Evolutionary conservation across 208 protist species (phyloP), one percentile per base, ranked within the genome.

Genomic region (Leishmania amazonensis): DNA sequence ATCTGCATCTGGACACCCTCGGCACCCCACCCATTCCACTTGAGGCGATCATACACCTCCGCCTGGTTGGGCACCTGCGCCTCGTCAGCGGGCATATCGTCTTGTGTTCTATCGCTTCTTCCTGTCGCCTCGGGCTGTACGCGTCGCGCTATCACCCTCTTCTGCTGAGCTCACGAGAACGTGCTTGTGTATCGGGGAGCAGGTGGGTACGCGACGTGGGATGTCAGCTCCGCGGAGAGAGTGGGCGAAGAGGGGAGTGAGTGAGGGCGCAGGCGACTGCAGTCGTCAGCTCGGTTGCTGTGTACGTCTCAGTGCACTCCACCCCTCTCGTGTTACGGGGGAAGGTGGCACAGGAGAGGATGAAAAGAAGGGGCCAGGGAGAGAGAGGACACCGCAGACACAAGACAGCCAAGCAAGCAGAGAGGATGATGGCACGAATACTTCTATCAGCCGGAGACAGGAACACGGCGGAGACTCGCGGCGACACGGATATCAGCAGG

Each of bases 1-100:
- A 97, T 86, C 83, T 76, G 86, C 87, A 98, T 94, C 65, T 85
- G 76, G 11, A 90, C 70, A 17, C 87, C 86, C 31, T 85, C 40
- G 42, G 88, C 77, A 31, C 96, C 96, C 96, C 96, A 98, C 9
- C 95, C 96, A 81, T 98, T 96, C 96, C 96, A 98, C 84, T 97
- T 98, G 74, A 98, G 89, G 67, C 62, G 78, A 67, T 98, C 87
- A 74, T 95, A 98, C 72, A 89, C 87, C 81, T 98, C 93, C 17
- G 28, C 72, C 13, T 53, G 79, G 31, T 68, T 79, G 38, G 81
- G 64, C 60, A 65, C 53, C 53, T 81, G 75, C 51, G 54, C 40
- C 71, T 83, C 81, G 31, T 67, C 78, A 53, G 79, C 54, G 19
- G 84, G 80, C 68, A 80, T 81, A 6, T 35, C 38, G 35, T 35